Evolutionary conservation across 2,329 filamentous ascomycete species (phyloP).

Genomic region (Xylaria hypoxylon): DNA sequence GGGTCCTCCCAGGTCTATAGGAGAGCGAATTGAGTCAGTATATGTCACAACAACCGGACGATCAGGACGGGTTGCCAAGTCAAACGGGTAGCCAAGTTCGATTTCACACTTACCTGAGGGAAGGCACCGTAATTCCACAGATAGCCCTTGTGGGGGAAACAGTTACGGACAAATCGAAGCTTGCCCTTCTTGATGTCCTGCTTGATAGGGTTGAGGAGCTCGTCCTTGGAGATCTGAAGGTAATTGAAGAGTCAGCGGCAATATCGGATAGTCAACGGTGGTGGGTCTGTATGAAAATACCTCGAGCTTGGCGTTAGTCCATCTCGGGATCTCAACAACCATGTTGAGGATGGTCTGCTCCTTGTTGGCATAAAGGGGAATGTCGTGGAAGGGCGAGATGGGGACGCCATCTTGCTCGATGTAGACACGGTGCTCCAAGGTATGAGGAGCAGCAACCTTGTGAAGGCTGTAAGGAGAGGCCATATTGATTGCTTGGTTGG

Average conservation of each 20-base stretch:
- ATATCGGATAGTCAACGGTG: not conserved
- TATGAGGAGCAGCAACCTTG: slow-evolving; percentile 91
- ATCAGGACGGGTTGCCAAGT: slow-evolving; percentile 16
- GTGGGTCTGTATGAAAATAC: slow-evolving; percentile 63
- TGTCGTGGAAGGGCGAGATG: slow-evolving; percentile 97
- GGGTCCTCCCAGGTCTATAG: slow-evolving; percentile 97
- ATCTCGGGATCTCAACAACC: slow-evolving; percentile 98
- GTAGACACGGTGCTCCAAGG: slow-evolving; percentile 96
- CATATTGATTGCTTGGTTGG: slow-evolving; percentile 59
- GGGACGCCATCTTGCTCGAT: slow-evolving; percentile 97
- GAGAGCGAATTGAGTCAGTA: slow-evolving; percentile 22
- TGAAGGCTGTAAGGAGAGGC: slow-evolving; percentile 78
- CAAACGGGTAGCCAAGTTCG: slow-evolving; percentile 16
- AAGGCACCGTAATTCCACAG: slow-evolving; percentile 99
- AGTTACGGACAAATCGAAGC: slow-evolving; percentile 99
- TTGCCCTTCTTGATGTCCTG: slow-evolving; percentile 99
- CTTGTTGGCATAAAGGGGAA: slow-evolving; percentile 96
- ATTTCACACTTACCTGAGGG: slow-evolving; percentile 76
- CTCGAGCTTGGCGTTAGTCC: slow-evolving; percentile 99
- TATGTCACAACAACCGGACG: slow-evolving; percentile 15
- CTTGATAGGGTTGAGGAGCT: slow-evolving; percentile 98
- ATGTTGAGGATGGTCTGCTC: slow-evolving; percentile 98
- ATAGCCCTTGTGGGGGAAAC: slow-evolving; percentile 99
- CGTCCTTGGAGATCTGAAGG: slow-evolving; percentile 94
- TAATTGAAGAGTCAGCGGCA: slow-evolving; percentile 32